These are phyloP conservation scores for Ceratobasidium sp. DNA, from an alignment of 1,284 basidiomycete genomes.

Conservation along the genomic window DNA sequence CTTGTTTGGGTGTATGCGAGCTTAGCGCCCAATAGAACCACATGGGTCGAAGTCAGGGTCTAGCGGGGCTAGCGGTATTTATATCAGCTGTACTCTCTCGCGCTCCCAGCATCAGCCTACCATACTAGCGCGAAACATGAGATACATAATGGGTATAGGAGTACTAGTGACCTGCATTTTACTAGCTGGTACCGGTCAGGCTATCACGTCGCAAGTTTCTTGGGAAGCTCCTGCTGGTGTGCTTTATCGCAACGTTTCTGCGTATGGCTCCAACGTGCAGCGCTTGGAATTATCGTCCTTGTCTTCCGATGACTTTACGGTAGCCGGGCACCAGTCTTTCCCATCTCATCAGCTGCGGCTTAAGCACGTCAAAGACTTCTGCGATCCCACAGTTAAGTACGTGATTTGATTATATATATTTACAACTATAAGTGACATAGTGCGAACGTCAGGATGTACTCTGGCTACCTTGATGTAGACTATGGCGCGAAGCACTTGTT, in stretches of 20 bases:
- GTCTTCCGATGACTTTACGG: conserved; percentile 28
- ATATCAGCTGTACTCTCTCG: neutral
- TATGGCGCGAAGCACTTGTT: conserved; percentile 78
- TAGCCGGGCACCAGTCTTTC: conserved; percentile 19
- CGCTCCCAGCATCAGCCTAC: neutral
- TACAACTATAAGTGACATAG: neutral
- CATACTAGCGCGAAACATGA: neutral
- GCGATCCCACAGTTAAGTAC: conserved; percentile 34
- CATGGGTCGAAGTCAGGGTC: conserved; percentile 13
- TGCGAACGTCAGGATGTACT: conserved; percentile 63
- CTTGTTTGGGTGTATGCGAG: neutral
- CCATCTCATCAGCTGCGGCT: conserved; percentile 23
- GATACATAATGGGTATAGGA: neutral
- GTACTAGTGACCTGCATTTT: neutral
- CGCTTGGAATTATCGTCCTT: conserved; percentile 21
- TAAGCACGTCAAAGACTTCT: conserved; percentile 35
- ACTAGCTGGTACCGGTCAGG: neutral
- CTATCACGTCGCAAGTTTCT: conserved; percentile 1
- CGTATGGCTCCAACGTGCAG: conserved; percentile 29
- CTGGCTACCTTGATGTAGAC: conserved; percentile 78
- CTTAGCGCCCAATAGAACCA: conserved; percentile 6
- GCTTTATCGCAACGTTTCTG: conserved; percentile 11
- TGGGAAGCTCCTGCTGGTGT: neutral
- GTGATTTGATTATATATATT: neutral
- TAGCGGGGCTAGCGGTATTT: neutral